Evolutionary conservation across 805 yeast species (phyloP).

Genomic region (Candida argentea): DNA sequence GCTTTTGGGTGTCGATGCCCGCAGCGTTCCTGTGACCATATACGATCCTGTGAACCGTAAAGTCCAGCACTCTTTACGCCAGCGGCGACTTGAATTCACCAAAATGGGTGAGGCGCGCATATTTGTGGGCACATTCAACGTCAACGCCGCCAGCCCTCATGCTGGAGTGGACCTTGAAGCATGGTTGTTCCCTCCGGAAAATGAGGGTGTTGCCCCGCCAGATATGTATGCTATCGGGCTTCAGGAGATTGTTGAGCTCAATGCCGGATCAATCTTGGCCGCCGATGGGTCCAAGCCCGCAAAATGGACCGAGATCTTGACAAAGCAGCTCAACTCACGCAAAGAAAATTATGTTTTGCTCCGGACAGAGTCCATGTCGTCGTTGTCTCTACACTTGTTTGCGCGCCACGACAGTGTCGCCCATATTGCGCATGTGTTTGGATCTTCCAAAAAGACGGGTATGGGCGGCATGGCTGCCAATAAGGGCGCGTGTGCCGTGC

Average conservation of each 20-base stretch:
- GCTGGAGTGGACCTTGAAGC: constrained; percentile 46
- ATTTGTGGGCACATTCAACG: constrained; percentile 79
- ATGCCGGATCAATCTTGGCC: constrained; percentile 81
- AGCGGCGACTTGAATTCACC: constrained; percentile 44
- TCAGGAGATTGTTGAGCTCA: constrained; percentile 89
- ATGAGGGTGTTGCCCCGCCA: constrained; percentile 35
- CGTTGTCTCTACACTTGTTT: constrained; percentile 54
- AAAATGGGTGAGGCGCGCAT: constrained; percentile 49
- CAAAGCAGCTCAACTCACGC: constrained; percentile 45
- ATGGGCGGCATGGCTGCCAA: constrained; percentile 96
- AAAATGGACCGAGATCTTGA: constrained; percentile 69
- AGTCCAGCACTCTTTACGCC: constrained; percentile 55
- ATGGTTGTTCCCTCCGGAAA: constrained; percentile 76
- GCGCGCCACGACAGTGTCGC: constrained; percentile 41
- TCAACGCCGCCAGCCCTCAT: constrained; percentile 56
- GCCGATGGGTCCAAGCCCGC: constrained; percentile 72
- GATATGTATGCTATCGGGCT: constrained; percentile 85
- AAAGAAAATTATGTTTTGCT: constrained; percentile 44
- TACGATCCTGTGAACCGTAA: constrained; percentile 86
- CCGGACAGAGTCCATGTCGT: constrained; percentile 68
- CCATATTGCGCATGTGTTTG: constrained; percentile 72
- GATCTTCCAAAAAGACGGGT: constrained; percentile 93
- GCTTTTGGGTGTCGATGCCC: constrained; percentile 67
- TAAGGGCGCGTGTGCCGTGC: constrained; percentile 91
- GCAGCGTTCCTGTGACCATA: constrained; percentile 52